phyloP scores from a whole-genome alignment of 1,139 yeast genomes.

The Blastobotrys illinoisensis region DNA sequence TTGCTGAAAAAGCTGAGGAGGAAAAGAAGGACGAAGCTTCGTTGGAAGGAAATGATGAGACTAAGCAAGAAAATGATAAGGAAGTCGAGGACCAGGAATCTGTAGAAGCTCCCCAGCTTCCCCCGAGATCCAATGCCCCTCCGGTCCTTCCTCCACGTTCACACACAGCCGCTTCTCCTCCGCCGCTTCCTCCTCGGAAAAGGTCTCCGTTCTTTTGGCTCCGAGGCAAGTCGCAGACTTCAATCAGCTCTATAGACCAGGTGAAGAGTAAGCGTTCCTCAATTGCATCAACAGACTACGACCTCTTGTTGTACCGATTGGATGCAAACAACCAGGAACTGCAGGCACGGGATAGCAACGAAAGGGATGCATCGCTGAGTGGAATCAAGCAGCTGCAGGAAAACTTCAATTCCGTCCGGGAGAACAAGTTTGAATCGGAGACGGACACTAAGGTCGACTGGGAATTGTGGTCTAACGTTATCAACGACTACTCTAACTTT shows the following conservation, averaged over 20 bases:
- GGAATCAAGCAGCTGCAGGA: conserved; percentile 60
- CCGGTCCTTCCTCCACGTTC: conserved; percentile 24
- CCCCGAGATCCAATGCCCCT: conserved; percentile 18
- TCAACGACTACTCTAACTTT: conserved; percentile 64
- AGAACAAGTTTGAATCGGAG: conserved; percentile 24
- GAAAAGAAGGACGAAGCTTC: background rate
- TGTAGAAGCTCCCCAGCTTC: conserved; percentile 24
- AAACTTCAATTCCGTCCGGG: conserved; percentile 47
- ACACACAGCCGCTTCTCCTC: background rate
- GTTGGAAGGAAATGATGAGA: background rate
- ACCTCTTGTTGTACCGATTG: conserved; percentile 44
- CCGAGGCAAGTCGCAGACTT: conserved; percentile 15
- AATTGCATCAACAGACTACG: conserved; percentile 33
- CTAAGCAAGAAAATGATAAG: background rate
- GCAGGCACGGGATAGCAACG: conserved; percentile 29
- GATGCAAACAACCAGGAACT: conserved; percentile 45
- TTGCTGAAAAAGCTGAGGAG: conserved; percentile 1
- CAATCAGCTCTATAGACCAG: conserved; percentile 21
- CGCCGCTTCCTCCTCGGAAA: conserved; percentile 23
- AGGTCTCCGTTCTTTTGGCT: conserved; percentile 34
- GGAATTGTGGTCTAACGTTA: conserved; percentile 85
- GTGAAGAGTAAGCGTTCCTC: conserved; percentile 29
- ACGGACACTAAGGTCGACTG: conserved; percentile 52
- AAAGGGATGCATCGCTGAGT: conserved; percentile 47
- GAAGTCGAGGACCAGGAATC: background rate